These are phyloP conservation scores for Hypsizygus marmoreus DNA, from an alignment of 768 basidiomycete genomes.

Conservation along the genomic window DNA sequence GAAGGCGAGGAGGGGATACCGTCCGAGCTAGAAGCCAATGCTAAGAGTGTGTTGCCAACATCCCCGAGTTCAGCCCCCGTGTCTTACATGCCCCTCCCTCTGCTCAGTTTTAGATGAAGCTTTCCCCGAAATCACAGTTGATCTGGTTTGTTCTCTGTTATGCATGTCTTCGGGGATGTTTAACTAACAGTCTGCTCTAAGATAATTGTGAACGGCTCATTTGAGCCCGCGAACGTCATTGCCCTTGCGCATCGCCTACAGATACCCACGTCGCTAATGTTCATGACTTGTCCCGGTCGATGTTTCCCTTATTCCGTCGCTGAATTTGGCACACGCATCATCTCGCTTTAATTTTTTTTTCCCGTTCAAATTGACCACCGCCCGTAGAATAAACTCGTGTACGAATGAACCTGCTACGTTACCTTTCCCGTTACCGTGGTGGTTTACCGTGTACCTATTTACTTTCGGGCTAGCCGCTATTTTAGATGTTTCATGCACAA, in stretches of 20 bases:
- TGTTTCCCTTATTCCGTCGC: constrained; percentile 42
- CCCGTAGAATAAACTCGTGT: too few species aligned
- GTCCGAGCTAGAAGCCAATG: constrained; percentile 73
- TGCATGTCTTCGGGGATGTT: background rate
- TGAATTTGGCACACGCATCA: constrained; percentile 55
- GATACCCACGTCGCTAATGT: constrained; percentile 59
- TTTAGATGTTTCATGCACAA: too few species aligned
- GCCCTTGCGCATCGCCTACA: constrained; percentile 49
- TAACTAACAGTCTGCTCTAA: constrained; percentile 18
- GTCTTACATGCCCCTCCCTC: background rate
- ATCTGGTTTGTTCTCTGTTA: constrained; percentile 44
- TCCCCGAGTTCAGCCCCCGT: background rate
- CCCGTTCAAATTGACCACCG: too few species aligned
- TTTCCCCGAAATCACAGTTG: constrained; percentile 66
- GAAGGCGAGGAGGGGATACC: constrained; percentile 55
- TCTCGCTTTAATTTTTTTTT: constrained; percentile 42
- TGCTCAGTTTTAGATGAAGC: constrained; percentile 56
- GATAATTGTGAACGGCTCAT: constrained; percentile 47
- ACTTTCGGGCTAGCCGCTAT: too few species aligned
- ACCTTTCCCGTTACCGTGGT: too few species aligned
- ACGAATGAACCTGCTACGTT: too few species aligned
- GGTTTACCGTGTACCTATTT: too few species aligned
- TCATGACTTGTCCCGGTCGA: constrained; percentile 60
- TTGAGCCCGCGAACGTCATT: constrained; percentile 47
- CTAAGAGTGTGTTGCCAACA: constrained; percentile 53